Evolutionary conservation across 352 stramenopile species (phyloP).

Genomic region (Phytophthora fragariae): DNA sequence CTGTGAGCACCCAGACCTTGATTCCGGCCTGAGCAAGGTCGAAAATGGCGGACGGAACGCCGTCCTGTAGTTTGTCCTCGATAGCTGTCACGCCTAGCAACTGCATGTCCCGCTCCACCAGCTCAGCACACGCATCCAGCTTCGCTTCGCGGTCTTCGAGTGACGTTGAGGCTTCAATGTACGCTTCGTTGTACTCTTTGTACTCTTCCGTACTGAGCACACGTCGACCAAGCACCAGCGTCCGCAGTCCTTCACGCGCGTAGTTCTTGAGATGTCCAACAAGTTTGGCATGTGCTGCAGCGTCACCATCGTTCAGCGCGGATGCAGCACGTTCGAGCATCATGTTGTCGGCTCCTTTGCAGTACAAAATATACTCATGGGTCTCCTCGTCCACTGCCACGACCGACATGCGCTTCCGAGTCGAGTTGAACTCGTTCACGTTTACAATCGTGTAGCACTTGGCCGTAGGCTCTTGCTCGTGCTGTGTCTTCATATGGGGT

Average conservation of each 20-base stretch:
- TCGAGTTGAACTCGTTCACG: slow-evolving; percentile 89
- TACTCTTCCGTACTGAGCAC: slow-evolving; percentile 67
- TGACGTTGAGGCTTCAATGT: slow-evolving; percentile 59
- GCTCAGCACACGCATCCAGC: slow-evolving; percentile 61
- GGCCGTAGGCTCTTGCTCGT: slow-evolving; percentile 17
- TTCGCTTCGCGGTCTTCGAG: slow-evolving; percentile 60
- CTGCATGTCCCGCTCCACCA: slow-evolving; percentile 76
- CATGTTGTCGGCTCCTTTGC: slow-evolving; percentile 89
- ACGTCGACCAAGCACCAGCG: slow-evolving; percentile 71
- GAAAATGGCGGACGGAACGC: slow-evolving; percentile 93
- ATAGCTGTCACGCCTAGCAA: slow-evolving; percentile 95
- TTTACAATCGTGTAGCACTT: slow-evolving; percentile 72
- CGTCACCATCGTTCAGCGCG: slow-evolving; percentile 18
- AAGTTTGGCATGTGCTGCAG: slow-evolving; percentile 26
- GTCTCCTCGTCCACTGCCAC: slow-evolving; percentile 78
- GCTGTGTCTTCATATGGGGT: slow-evolving; percentile 16
- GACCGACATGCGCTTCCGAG: slow-evolving; percentile 98
- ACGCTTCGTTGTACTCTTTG: slow-evolving; percentile 58
- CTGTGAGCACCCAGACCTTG: slow-evolving; percentile 98
- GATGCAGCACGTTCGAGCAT: slow-evolving; percentile 66
- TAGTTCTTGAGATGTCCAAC: slow-evolving; percentile 70
- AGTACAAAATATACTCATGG: slow-evolving; percentile 64
- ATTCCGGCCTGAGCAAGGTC: slow-evolving; percentile 95
- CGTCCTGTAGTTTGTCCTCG: slow-evolving; percentile 96
- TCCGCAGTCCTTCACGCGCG: slow-evolving; percentile 80